Evolutionary conservation across 257 asterid genomes (phyloP), one percentile per base, ranked within the genome.

Genomic region (Anisodus tanguticus): DNA sequence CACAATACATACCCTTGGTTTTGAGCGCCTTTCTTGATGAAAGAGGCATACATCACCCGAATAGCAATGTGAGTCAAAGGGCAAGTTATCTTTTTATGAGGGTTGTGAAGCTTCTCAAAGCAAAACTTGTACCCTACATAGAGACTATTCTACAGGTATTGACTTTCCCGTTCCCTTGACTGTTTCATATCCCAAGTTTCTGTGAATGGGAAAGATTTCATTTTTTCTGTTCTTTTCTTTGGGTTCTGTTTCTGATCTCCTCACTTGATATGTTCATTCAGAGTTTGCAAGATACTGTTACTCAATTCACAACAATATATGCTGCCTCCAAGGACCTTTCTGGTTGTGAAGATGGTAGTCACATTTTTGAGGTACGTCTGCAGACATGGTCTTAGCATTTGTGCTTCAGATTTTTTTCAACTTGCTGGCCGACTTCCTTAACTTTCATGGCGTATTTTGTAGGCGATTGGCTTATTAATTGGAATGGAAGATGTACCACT

Each of bases 11-110:
- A 86, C 98, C 95, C 77, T 82, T 88, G 66, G 97, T 90, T 76
- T 82, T 97, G 85, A 68, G 89, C 74, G 97, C 97, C 84, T 97
- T 95, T 89, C 97, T 97, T 54, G 98, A 97, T 85, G 97, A 94
- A 93, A 91, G 99, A 88, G 98, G 99, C 83, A 88, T 95, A 88
- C 97, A 92, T 87, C 99, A 97, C 86, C 93, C 98, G 45, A 95
- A 92, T 90, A 80, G 85, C 84, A 91, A 89, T 83, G 98, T 95
- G 59, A 89, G 96, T 85, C 91, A 92, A 62, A 87, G 99, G 89
- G 97, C 98, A 7, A 93, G 98, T 85, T 97, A 97, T 90, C 98
- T 94, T 88, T 95, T 97, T 90, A 93, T 92, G 98, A 92, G 94
- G 92, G 93, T 91, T 87, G 99, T 97, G 89, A 97, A 91, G 88